Conservation (phyloP, 2,329 filamentous ascomycete species). For the Didymella glomerata region DNA sequence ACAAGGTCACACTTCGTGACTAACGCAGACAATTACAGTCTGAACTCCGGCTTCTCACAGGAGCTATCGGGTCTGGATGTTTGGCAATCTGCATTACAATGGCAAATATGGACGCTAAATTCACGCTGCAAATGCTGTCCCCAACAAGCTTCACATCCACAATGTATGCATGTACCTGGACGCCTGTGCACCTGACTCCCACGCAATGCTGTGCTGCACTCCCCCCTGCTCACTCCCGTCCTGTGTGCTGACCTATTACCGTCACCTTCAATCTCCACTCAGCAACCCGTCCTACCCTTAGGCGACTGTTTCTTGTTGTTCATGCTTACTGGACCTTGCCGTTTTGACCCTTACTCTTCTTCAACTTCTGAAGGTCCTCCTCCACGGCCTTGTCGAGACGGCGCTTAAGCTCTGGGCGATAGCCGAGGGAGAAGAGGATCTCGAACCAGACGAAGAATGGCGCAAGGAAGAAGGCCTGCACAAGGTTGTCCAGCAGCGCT, state of each 20-base stretch:
- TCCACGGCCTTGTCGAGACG: constrained; percentile 80
- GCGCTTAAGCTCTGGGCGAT: constrained; percentile 84
- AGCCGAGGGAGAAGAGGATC: constrained; percentile 87
- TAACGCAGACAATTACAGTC: not conserved
- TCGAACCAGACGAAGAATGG: constrained; percentile 98
- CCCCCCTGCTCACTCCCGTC: not conserved
- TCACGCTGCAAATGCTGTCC: constrained; percentile 19
- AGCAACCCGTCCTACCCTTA: not conserved
- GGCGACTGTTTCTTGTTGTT: not conserved
- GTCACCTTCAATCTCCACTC: not conserved
- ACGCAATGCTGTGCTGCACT: constrained; percentile 32
- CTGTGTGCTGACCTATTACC: not conserved
- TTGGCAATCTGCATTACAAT: not conserved
- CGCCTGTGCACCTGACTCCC: constrained; percentile 34
- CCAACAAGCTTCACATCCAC: constrained; percentile 7
- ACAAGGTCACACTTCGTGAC: not conserved
- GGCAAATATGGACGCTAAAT: constrained; percentile 12
- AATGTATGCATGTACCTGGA: constrained; percentile 13
- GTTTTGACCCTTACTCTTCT: constrained; percentile 61
- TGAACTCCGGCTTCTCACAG: not conserved
- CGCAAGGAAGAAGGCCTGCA: constrained; percentile 90
- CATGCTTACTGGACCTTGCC: constrained; percentile 29
- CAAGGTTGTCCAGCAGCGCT: constrained; percentile 86
- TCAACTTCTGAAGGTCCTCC: constrained; percentile 78
- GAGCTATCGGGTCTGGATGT: not conserved